Base-by-base conservation (phyloP, 2,329 filamentous ascomycete species). In the Ceratocystis smalleyi region DNA sequence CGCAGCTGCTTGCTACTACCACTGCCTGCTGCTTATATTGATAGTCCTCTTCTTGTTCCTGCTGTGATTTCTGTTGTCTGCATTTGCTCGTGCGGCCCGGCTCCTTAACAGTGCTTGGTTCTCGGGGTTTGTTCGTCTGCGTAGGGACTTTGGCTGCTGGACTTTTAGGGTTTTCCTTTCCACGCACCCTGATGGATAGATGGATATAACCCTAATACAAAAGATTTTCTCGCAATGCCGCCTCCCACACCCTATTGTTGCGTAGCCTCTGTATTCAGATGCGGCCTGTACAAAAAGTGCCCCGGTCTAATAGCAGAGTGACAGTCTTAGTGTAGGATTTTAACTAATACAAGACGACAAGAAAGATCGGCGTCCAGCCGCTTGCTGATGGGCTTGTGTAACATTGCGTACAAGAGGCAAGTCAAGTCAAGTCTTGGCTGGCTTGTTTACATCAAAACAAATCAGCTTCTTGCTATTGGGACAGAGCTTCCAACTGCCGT, bases 381-480 rank as follows among this genome's bases (percentile, higher is more conserved):
- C 24, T 27, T 27, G 47, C 5, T 6, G 3, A 15, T 51, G 10
- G 19, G 19, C 10, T 24, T 51, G 47, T 51, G 47, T 51, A 51
- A 51, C 47, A 27, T 15, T 40, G 10, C 35, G 47, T 27, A n/a
- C 27, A 51, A 10, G 47, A 51, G 24, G 47, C 8, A 10, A 4
- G 19, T 12, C 22, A 10, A 4, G 19, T 12, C 22, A 51, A 51
- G 22, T 27, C 22, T 30, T 55, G 10, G 30, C 17, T 57, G 17
- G 8, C 15, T 57, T 57, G 54, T 57, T 35, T 57, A 57, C 54
- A 57, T 32, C 27, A 57, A 57, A 57, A 35, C 54, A 19, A 57
- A 51, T 15, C 10, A 15, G 12, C 35, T 40, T 40, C 35, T 40
- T 40, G 35, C 4, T 40, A 40, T 40, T 40, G 35, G 12, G 35